A percentile compares a stretch with the other conserved stretches of the same genome.
Conservation (phyloP, 768 basidiomycete species). For the Hericium alpestre region DNA sequence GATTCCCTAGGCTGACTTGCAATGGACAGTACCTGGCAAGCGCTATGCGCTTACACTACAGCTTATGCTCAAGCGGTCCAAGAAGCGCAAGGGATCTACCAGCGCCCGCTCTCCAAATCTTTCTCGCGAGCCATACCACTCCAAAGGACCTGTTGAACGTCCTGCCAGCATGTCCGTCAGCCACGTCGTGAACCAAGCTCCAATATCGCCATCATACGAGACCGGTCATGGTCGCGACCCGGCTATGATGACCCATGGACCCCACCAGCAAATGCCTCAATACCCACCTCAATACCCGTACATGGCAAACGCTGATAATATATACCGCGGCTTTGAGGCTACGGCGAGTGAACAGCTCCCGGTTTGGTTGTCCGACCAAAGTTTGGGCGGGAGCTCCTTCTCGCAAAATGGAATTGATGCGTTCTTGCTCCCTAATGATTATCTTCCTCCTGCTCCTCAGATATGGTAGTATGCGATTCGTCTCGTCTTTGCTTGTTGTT, state of each 20-base stretch:
- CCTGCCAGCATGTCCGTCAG: slow-evolving; percentile 13
- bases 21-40: slow-evolving; percentile 69
- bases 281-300: slow-evolving; percentile 5
- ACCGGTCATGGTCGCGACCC: slow-evolving; percentile 4
- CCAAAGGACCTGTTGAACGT: slow-evolving; percentile 22
- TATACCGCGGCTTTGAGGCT: slow-evolving; percentile 68
- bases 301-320: slow-evolving; percentile 43
- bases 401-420: slow-evolving; percentile 79
- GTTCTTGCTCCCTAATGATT: slow-evolving; percentile 68
- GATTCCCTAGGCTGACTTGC: slow-evolving; percentile 1
- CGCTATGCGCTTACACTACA: slow-evolving; percentile 86
- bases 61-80: slow-evolving; percentile 74
- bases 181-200: slow-evolving; percentile 12
- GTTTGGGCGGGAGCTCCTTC: slow-evolving; percentile 63
- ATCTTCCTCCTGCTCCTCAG: slow-evolving; percentile 58
- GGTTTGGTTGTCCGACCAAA: slow-evolving; percentile 81
- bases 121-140: slow-evolving; percentile 33
- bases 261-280: slow-evolving; percentile 7
- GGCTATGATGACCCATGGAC: slow-evolving; percentile 2
- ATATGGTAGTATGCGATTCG: slow-evolving; percentile 44
- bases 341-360: slow-evolving; percentile 67
- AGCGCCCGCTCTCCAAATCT: slow-evolving; percentile 52
- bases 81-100: slow-evolving; percentile 47
- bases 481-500: background rate
- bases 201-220: slow-evolving; percentile 11